These are phyloP conservation scores for Isabelozyma pseudorhagii DNA, from an alignment of 805 yeast species.

Conservation along the genomic window DNA sequence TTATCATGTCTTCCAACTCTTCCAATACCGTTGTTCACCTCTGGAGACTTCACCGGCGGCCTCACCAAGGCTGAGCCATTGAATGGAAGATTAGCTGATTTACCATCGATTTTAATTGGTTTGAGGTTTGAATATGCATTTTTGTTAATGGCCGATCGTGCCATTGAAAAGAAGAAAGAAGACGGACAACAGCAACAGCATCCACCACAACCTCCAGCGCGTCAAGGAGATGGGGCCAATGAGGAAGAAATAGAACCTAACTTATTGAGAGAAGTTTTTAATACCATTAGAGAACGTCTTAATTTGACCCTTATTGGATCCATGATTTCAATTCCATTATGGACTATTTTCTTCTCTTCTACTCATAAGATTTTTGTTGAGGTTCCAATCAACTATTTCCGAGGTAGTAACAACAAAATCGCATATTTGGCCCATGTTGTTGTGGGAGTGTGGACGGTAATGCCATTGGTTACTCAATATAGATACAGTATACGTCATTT, in stretches of 20 bases:
- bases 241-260: slow-evolving; percentile 3
- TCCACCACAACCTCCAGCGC: not conserved
- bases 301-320: not conserved
- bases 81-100: slow-evolving; percentile 19
- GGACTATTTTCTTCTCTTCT: not conserved
- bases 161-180: not conserved
- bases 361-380: not conserved
- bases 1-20: not conserved
- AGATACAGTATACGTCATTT: not conserved
- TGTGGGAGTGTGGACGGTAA: not conserved
- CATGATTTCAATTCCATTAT: not conserved
- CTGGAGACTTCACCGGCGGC: not conserved
- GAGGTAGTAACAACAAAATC: not conserved
- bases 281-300: not conserved
- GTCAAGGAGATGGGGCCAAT: slow-evolving; percentile 8
- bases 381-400: not conserved
- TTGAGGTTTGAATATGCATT: not conserved
- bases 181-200: not conserved
- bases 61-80: not conserved
- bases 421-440: not conserved
- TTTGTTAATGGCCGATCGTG: not conserved
- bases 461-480: not conserved
- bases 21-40: not conserved
- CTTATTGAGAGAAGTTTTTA: not conserved
- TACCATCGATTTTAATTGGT: slow-evolving; percentile 17